A percentile compares a stretch with the other conserved stretches of the same genome.
These are phyloP conservation scores for Erysimum cheiranthoides DNA, from an alignment of 345 rosid genomes.

Conservation along the genomic window DNA sequence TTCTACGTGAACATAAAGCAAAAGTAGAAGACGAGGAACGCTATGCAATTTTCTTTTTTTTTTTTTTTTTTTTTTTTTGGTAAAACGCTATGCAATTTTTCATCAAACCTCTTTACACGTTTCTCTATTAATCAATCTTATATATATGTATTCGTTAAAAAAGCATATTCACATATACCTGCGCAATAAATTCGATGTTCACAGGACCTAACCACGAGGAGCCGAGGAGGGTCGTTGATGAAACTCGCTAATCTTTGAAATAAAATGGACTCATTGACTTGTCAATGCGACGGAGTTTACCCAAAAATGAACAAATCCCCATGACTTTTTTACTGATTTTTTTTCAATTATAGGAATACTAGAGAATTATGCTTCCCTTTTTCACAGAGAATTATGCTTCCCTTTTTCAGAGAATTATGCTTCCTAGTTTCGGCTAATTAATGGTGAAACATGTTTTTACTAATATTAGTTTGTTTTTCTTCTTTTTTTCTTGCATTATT, in stretches of 20 bases:
- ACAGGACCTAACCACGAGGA: conserved; percentile 30
- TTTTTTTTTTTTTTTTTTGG: too few species aligned
- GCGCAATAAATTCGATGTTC: conserved; percentile 18
- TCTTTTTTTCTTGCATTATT: conserved; percentile 1
- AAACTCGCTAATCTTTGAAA: conserved; percentile 10
- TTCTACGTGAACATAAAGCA: conserved; percentile 43
- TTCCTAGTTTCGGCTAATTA: conserved; percentile 1
- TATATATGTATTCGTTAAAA: conserved; percentile 6
- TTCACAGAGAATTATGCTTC: conserved; percentile 20
- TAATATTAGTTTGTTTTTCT: not conserved
- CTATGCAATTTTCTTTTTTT: conserved; percentile 30
- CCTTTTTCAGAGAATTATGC: conserved; percentile 16
- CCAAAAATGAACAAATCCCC: conserved; percentile 21
- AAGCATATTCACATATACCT: conserved; percentile 9
- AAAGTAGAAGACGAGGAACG: conserved; percentile 37
- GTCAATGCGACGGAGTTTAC: conserved; percentile 33
- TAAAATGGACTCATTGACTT: conserved; percentile 8
- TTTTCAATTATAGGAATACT: not conserved
- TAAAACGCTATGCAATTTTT: conserved; percentile 36
- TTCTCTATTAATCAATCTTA: conserved; percentile 27
- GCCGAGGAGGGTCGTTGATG: conserved; percentile 6
- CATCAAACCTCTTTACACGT: conserved; percentile 26
- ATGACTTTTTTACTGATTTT: not conserved
- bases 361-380: not conserved
- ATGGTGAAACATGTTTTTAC: conserved; percentile 16